These are phyloP conservation scores for Sporisorium sorghi DNA, from an alignment of 1,284 basidiomycete species.

Conservation along the genomic window DNA sequence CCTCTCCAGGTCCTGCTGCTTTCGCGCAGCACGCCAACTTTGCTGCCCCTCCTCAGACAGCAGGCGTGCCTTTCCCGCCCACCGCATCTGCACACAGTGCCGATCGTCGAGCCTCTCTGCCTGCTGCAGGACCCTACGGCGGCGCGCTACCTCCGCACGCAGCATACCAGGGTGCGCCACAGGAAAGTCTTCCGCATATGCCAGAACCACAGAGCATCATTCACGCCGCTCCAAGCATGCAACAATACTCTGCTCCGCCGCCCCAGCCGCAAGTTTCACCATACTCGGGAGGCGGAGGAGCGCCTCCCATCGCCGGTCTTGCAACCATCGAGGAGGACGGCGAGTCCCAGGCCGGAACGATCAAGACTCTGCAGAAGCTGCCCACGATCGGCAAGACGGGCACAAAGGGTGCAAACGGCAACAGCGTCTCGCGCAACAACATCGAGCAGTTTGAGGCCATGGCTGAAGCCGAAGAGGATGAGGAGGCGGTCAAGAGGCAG, in stretches of 20 bases:
- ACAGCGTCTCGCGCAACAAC: slow-evolving; percentile 53
- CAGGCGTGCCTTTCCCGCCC: slow-evolving; percentile 2
- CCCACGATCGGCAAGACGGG: slow-evolving; percentile 46
- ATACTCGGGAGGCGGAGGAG: slow-evolving; percentile 5
- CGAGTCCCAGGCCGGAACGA: slow-evolving; percentile 59
- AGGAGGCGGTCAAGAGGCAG: slow-evolving; percentile 54
- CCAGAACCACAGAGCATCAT: slow-evolving; percentile 34
- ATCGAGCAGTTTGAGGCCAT: slow-evolving; percentile 59
- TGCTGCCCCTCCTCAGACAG: slow-evolving; percentile 11
- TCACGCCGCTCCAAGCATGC: neutral
- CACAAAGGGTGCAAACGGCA: slow-evolving; percentile 25
- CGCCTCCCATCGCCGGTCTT: slow-evolving; percentile 40
- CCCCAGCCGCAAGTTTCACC: slow-evolving; percentile 11
- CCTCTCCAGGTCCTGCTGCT: slow-evolving; percentile 28
- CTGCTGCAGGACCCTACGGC: slow-evolving; percentile 13
- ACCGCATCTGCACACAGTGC: neutral
- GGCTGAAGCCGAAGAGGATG: slow-evolving; percentile 53
- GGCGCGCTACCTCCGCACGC: slow-evolving; percentile 14
- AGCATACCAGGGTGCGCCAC: slow-evolving; percentile 2
- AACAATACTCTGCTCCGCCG: slow-evolving; percentile 27
- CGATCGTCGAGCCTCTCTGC: slow-evolving; percentile 25
- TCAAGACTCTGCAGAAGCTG: slow-evolving; percentile 50
- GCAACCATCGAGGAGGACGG: slow-evolving; percentile 60
- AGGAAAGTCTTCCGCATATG: slow-evolving; percentile 27
- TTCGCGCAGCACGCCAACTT: slow-evolving; percentile 15